phyloP scores from a whole-genome alignment of 2,329 filamentous ascomycete species.

The Clonostachys byssicola region DNA sequence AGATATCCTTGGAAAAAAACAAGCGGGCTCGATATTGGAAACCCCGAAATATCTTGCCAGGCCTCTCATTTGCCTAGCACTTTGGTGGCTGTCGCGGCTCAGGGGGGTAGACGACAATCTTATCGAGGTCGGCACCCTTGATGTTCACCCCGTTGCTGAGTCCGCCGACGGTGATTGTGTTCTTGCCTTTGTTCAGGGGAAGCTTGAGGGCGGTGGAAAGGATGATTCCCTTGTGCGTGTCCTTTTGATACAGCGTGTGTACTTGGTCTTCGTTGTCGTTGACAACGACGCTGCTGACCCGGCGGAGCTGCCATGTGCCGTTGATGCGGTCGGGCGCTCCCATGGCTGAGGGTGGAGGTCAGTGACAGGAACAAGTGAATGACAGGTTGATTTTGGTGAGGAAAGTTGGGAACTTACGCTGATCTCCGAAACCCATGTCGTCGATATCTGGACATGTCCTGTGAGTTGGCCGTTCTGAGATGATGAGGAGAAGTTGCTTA shows the following conservation, averaged over 20 bases:
- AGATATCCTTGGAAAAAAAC: too few species aligned
- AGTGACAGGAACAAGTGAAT: background rate
- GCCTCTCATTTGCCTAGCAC: too few species aligned
- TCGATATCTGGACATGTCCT: conserved; percentile 34
- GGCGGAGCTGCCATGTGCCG: conserved; percentile 53
- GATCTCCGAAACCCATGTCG: conserved; percentile 56
- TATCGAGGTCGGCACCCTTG: conserved; percentile 55
- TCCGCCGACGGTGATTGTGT: conserved; percentile 54
- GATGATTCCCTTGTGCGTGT: conserved; percentile 53
- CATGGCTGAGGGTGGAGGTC: conserved; percentile 23
- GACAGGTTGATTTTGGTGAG: background rate
- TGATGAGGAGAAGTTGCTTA: background rate
- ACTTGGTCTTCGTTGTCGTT: conserved; percentile 39
- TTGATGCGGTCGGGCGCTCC: conserved; percentile 56
- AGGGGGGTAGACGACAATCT: conserved; percentile 55
- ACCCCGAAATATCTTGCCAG: too few species aligned
- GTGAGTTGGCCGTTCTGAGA: background rate
- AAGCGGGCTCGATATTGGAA: too few species aligned
- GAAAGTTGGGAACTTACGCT: conserved; percentile 22
- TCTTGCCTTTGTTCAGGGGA: conserved; percentile 45
- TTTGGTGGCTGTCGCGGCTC: conserved; percentile 22
- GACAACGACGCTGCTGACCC: conserved; percentile 56
- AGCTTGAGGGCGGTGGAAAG: conserved; percentile 52
- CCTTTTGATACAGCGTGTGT: conserved; percentile 46
- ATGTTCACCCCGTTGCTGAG: conserved; percentile 50